A percentile compares a stretch with the other conserved stretches of the same genome.
phyloP scores from a whole-genome alignment of 805 yeast genomes.

The Kazachstania bromeliacearum region DNA sequence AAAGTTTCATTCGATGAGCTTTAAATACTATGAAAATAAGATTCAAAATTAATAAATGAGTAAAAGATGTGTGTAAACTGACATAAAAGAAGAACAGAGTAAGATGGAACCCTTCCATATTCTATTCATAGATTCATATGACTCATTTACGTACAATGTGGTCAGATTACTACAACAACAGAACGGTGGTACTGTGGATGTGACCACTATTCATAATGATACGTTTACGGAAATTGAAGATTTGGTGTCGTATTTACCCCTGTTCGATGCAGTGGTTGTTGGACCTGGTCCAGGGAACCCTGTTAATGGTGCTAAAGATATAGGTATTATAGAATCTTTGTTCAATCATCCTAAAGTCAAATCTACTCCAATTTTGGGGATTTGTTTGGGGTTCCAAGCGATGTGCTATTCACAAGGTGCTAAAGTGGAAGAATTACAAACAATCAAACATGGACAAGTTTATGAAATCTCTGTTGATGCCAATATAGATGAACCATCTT shows the following conservation, averaged over 20 bases:
- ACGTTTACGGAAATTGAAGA: conserved; percentile 27
- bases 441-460: conserved; percentile 81
- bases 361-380: conserved; percentile 67
- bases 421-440: conserved; percentile 39
- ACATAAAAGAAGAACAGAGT: too few relatives aligned
- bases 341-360: conserved; percentile 29
- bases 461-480: conserved; percentile 35
- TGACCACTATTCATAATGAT: conserved; percentile 32
- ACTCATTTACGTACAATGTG: conserved; percentile 85
- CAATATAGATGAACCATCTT: conserved; percentile 12
- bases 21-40: too few relatives aligned
- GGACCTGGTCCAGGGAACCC: conserved; percentile 99
- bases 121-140: conserved; percentile 73
- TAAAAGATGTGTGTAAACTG: too few relatives aligned
- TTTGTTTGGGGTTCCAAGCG: conserved; percentile 89
- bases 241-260: conserved; percentile 36
- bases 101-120: too few relatives aligned
- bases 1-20: too few relatives aligned
- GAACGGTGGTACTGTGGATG: conserved; percentile 16
- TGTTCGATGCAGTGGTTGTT: conserved; percentile 66
- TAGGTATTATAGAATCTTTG: conserved; percentile 59
- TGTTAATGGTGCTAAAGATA: conserved; percentile 39
- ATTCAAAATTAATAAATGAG: too few relatives aligned
- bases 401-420: conserved; percentile 56
- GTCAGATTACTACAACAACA: conserved; percentile 49